Conservation (phyloP, 1,139 yeast genomes). For the Geotrichum candidum region DNA sequence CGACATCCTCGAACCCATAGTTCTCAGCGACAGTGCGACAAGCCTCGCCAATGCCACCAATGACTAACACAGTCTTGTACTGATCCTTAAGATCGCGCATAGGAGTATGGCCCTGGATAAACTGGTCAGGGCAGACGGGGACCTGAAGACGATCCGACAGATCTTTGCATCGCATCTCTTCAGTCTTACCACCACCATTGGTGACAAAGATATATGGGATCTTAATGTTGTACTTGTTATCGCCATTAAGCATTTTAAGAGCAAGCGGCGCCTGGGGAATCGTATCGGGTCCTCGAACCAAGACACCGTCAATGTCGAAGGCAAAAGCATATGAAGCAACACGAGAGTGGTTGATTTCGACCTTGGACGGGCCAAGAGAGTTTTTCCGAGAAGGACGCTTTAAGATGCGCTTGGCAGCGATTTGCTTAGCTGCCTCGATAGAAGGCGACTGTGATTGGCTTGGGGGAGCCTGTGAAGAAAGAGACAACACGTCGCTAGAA, state of each 20-base stretch:
- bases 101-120: constrained; percentile 86
- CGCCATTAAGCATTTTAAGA: constrained; percentile 62
- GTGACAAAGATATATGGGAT: constrained; percentile 86
- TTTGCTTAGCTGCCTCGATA: neutral
- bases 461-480: neutral
- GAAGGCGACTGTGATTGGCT: neutral
- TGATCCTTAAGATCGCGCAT: constrained; percentile 68
- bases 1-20: constrained; percentile 71
- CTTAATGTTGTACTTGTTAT: constrained; percentile 67
- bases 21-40: constrained; percentile 72
- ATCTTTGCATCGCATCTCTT: constrained; percentile 62
- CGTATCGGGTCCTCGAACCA: constrained; percentile 72
- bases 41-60: constrained; percentile 81
- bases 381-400: constrained; percentile 14
- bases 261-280: constrained; percentile 74
- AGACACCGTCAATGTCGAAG: constrained; percentile 81
- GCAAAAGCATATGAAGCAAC: constrained; percentile 83
- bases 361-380: constrained; percentile 15
- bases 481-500: neutral
- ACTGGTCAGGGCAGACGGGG: constrained; percentile 64
- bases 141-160: constrained; percentile 54
- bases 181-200: constrained; percentile 85
- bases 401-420: constrained; percentile 4
- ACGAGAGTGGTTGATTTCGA: constrained; percentile 22
- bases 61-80: constrained; percentile 67